phyloP scores from a whole-genome alignment of 75 land plant genomes.

The Gnetum montanum region DNA sequence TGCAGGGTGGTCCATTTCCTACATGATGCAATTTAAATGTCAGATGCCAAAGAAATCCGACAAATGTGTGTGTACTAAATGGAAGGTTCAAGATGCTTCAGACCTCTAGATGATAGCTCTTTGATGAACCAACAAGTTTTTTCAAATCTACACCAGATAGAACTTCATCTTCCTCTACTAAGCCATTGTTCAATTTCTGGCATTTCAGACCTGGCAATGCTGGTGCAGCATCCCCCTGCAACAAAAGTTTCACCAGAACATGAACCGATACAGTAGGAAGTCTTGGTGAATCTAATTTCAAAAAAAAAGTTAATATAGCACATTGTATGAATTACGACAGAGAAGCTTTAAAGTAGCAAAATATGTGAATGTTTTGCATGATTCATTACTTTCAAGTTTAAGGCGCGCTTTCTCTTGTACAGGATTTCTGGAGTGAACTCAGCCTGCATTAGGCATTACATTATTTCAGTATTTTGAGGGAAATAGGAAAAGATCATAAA shows the following conservation, averaged over 20 bases:
- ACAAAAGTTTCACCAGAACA: conserved; percentile 23
- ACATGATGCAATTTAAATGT: conserved; percentile 2
- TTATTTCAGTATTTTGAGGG: background rate
- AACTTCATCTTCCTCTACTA: conserved; percentile 19
- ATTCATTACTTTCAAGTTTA: conserved; percentile 38
- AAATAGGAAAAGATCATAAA: background rate
- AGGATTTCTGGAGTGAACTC: conserved; percentile 78
- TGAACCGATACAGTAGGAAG: no score
- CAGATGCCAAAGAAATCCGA: background rate
- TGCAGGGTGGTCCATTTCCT: conserved; percentile 85
- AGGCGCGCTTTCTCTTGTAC: conserved; percentile 43
- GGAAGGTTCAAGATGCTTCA: background rate
- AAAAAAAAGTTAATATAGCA: background rate
- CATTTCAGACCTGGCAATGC: conserved; percentile 24
- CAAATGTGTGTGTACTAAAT: background rate
- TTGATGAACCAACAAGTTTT: conserved; percentile 62
- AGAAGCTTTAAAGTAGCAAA: background rate
- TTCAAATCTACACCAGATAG: conserved; percentile 67
- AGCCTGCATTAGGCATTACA: conserved; percentile 36
- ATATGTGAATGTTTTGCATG: background rate
- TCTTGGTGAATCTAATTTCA: background rate
- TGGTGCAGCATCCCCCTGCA: conserved; percentile 12
- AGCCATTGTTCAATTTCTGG: conserved; percentile 28
- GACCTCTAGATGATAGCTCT: conserved; percentile 65
- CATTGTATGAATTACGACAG: background rate